A percentile compares a stretch with the other conserved stretches of the same genome.
Conservation (phyloP, 768 basidiomycete genomes). For the Tylopilus balloui region DNA sequence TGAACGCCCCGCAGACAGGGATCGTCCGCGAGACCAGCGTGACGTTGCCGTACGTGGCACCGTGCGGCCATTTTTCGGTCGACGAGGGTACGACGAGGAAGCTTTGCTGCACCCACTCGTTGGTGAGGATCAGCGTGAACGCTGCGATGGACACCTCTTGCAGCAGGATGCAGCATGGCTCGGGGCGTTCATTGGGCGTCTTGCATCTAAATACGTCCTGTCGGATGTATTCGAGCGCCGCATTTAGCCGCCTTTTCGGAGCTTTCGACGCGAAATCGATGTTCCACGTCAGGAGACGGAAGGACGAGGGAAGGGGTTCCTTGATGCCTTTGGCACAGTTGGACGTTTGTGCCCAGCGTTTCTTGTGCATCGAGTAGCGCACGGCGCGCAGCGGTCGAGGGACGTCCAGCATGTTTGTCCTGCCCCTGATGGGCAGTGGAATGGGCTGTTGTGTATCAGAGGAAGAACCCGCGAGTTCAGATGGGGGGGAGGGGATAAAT, state of each 20-base stretch:
- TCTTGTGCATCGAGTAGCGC: constrained; percentile 31
- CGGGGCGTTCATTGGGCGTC: constrained; percentile 40
- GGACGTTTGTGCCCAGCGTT: constrained; percentile 32
- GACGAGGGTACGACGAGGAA: constrained; percentile 57
- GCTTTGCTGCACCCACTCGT: constrained; percentile 59
- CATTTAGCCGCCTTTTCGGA: constrained; percentile 40
- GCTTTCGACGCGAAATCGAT: constrained; percentile 45
- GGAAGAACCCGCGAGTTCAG: constrained; percentile 24
- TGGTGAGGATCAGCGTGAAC: constrained; percentile 45
- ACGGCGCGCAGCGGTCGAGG: constrained; percentile 31
- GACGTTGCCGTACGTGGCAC: constrained; percentile 56
- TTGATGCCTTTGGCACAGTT: constrained; percentile 34
- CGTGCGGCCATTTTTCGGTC: constrained; percentile 49
- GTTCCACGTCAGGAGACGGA: constrained; percentile 72
- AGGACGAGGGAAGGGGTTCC: constrained; percentile 37
- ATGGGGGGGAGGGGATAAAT: constrained; percentile 28
- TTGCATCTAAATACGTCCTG: constrained; percentile 46
- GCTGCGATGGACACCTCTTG: constrained; percentile 57
- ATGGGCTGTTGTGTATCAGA: constrained; percentile 27
- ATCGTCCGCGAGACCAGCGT: constrained; percentile 62
- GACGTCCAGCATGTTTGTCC: constrained; percentile 21
- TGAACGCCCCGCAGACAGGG: constrained; percentile 44
- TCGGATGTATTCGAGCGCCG: constrained; percentile 53
- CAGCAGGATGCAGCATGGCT: constrained; percentile 60
- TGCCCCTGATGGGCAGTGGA: constrained; percentile 12